phyloP scores from a whole-genome alignment of 306 rosid genomes.

The Malus sieversii region DNA sequence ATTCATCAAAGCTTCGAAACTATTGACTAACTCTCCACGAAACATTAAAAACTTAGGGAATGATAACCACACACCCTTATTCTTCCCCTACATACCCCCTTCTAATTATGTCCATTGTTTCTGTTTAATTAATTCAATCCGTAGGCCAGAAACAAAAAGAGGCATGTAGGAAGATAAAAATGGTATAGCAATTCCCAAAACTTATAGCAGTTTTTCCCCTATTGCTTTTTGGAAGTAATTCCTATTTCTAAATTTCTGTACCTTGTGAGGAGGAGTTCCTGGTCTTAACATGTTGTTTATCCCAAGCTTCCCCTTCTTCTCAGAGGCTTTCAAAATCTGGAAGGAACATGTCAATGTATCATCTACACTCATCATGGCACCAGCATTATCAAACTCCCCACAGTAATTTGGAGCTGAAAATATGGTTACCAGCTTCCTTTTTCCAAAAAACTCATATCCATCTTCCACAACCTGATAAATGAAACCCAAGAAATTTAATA shows the following conservation, averaged over 20 bases:
- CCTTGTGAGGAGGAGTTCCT: constrained; percentile 55
- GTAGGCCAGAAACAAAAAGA: too few relatives aligned
- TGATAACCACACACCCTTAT: too few relatives aligned
- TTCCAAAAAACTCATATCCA: constrained; percentile 50
- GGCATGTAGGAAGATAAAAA: too few relatives aligned
- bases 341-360: constrained; percentile 55
- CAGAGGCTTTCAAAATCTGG: constrained; percentile 51
- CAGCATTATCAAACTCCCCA: constrained; percentile 51
- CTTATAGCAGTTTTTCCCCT: background rate
- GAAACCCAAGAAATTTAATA: background rate
- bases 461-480: constrained; percentile 43
- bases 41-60: background rate
- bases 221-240: background rate
- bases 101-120: too few relatives aligned
- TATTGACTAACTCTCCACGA: background rate
- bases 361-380: constrained; percentile 66
- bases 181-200: too few relatives aligned
- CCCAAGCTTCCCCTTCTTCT: constrained; percentile 43
- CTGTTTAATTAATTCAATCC: too few relatives aligned
- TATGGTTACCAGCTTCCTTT: constrained; percentile 50
- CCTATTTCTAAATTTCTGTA: background rate
- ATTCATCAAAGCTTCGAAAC: background rate
- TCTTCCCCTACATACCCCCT: too few relatives aligned
- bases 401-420: constrained; percentile 50
- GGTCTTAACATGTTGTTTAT: constrained; percentile 31